These are phyloP conservation scores for Cylindrotheca closterium DNA, from an alignment of 108 stramenopile genomes.

Conservation along the genomic window DNA sequence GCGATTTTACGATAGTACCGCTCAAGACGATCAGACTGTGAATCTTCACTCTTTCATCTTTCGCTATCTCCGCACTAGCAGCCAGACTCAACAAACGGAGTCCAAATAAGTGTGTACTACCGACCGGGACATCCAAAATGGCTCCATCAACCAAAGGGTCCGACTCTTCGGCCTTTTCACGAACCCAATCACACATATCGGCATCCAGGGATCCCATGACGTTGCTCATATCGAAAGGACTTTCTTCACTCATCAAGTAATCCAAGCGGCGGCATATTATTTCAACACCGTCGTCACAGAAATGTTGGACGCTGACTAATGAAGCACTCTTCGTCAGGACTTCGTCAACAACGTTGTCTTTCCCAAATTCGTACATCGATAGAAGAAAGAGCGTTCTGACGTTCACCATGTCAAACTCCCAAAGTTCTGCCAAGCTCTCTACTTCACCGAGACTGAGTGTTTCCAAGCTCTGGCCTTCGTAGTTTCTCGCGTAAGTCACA, in stretches of 20 bases:
- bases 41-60: slow-evolving; percentile 48
- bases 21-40: slow-evolving; percentile 63
- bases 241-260: slow-evolving; percentile 38
- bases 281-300: slow-evolving; percentile 57
- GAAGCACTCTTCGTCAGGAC: slow-evolving; percentile 43
- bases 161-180: slow-evolving; percentile 54
- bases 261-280: slow-evolving; percentile 69
- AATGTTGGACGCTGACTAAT: slow-evolving; percentile 43
- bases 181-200: slow-evolving; percentile 68
- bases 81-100: slow-evolving; percentile 61
- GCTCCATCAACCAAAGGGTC: slow-evolving; percentile 18
- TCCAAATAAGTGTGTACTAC: slow-evolving; percentile 61
- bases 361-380: slow-evolving; percentile 72
- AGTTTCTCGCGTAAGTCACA: slow-evolving; percentile 45
- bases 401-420: slow-evolving; percentile 54
- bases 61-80: slow-evolving; percentile 35
- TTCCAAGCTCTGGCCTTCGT: slow-evolving; percentile 42
- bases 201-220: slow-evolving; percentile 75
- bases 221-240: slow-evolving; percentile 43
- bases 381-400: slow-evolving; percentile 71
- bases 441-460: slow-evolving; percentile 53
- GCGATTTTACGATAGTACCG: slow-evolving; percentile 60
- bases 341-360: slow-evolving; percentile 66
- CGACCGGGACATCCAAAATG: slow-evolving; percentile 38
- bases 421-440: slow-evolving; percentile 57